Base-by-base conservation (phyloP, 2,329 filamentous ascomycete genomes). In the Penicillium aurantiogriseum region DNA sequence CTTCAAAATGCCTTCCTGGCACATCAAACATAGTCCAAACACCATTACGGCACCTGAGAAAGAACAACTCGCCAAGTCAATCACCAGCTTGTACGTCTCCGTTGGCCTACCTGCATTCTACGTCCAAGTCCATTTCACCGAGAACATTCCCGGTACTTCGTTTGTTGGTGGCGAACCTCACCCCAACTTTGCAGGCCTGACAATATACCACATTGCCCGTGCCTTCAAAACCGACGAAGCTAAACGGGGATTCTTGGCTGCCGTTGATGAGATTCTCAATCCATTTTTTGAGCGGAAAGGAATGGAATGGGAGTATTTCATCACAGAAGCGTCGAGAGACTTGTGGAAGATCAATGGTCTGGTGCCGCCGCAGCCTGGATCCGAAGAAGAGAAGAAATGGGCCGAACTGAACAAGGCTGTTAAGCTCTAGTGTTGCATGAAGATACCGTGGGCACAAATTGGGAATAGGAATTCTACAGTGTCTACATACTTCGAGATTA, bases 311-410 rank as follows among this genome's bases (percentile, higher is more conserved):
- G 54, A 60, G 21, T 59, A 54, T 35, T 55, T 55, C 43, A 51
- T 61, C 6, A 40, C 57, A 4, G 53, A 51, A 61, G 33, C 53
- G 17, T 46, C 50, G 13, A 44, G 46, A 11, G 44, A 64, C 36
- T 46, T 54, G 25, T 64, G 53, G 62, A 57, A 42, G 15, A 45
- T 59, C 4, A 64, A 59, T 39, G 55, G 56, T 3, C 47, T 63
- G 42, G 48, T 59, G 29, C 27, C 54, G 1, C 49, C 38, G 4
- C n/a, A 33, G 27, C 2, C 9, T 58, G 50, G 11, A 29, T 54
- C 49, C 13, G 51, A 48, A 13, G 43, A 19, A 25, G 51, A 54
- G 36, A 54, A 39, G 49, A 44, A 40, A 33, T 54, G 51, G 51
- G 19, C 33, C 4, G 17, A 47, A n/a, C 13, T 40, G 25, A 54